Evolutionary conservation across 805 yeast genomes (phyloP).

Genomic region (Zygosaccharomyces gambellarensis): DNA sequence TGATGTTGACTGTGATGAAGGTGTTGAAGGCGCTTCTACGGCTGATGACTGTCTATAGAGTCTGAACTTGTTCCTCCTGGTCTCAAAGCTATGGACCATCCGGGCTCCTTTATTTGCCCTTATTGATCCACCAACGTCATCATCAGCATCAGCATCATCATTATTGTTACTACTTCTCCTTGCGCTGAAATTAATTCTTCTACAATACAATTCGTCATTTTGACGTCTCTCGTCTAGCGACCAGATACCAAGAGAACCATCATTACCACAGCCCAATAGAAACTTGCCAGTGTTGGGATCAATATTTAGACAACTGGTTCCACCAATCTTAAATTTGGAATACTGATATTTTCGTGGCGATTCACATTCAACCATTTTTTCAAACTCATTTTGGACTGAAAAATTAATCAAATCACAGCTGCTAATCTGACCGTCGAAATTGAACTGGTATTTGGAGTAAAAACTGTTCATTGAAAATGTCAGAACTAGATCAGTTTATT

Average conservation of each 20-base stretch:
- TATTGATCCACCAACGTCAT: neutral
- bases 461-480: slow-evolving; percentile 16
- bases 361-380: slow-evolving; percentile 19
- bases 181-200: slow-evolving; percentile 22
- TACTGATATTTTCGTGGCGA: slow-evolving; percentile 11
- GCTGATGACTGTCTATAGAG: slow-evolving; percentile 20
- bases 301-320: slow-evolving; percentile 21
- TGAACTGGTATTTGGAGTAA: slow-evolving; percentile 13
- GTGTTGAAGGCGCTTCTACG: neutral
- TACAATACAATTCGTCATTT: slow-evolving; percentile 27
- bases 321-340: slow-evolving; percentile 6
- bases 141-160: neutral
- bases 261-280: slow-evolving; percentile 25
- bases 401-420: slow-evolving; percentile 10
- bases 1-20: neutral
- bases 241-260: slow-evolving; percentile 36
- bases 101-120: slow-evolving; percentile 4
- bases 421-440: slow-evolving; percentile 5
- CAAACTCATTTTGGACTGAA: slow-evolving; percentile 17
- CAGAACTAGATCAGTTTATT: slow-evolving; percentile 61
- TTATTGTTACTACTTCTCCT: neutral
- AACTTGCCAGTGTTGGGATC: slow-evolving; percentile 18
- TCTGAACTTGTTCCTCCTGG: slow-evolving; percentile 20
- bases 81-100: slow-evolving; percentile 21
- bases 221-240: slow-evolving; percentile 22